A percentile compares a stretch with the other conserved stretches of the same genome.
phyloP scores from a whole-genome alignment of 345 rosid genomes.

The Camelina sativa region DNA sequence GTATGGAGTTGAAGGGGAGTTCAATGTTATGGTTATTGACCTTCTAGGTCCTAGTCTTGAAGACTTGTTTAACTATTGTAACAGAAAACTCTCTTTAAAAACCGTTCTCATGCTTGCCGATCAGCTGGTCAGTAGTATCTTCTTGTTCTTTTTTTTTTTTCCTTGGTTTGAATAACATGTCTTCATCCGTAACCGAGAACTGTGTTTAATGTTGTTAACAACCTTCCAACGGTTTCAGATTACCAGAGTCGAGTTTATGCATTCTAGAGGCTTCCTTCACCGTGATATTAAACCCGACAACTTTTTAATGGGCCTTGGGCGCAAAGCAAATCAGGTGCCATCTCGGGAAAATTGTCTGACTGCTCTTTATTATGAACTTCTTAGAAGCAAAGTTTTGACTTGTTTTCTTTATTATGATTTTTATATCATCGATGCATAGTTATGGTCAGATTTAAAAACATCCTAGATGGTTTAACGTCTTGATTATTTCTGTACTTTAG shows the following conservation, averaged over 20 bases:
- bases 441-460: background rate
- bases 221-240: conserved; percentile 43
- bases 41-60: conserved; percentile 90
- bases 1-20: conserved; percentile 77
- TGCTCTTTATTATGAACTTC: conserved; percentile 8
- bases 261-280: conserved; percentile 60
- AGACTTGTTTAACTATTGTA: conserved; percentile 79
- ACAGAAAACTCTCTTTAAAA: conserved; percentile 69
- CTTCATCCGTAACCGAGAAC: background rate
- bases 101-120: conserved; percentile 86
- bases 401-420: background rate
- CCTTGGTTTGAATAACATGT: background rate
- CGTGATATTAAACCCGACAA: conserved; percentile 67
- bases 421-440: background rate
- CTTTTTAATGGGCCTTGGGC: conserved; percentile 62
- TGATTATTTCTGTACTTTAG: conserved; percentile 36
- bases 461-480: background rate
- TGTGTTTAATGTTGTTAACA: background rate
- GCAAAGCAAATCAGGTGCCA: conserved; percentile 64
- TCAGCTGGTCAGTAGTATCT: conserved; percentile 57
- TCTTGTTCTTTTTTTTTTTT: background rate
- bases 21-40: conserved; percentile 79
- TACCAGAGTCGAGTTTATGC: conserved; percentile 59
- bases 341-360: background rate
- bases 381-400: background rate